These are phyloP conservation scores for Trichomonascaceae sp. DNA, from an alignment of 1,139 yeast genomes.

Conservation along the genomic window DNA sequence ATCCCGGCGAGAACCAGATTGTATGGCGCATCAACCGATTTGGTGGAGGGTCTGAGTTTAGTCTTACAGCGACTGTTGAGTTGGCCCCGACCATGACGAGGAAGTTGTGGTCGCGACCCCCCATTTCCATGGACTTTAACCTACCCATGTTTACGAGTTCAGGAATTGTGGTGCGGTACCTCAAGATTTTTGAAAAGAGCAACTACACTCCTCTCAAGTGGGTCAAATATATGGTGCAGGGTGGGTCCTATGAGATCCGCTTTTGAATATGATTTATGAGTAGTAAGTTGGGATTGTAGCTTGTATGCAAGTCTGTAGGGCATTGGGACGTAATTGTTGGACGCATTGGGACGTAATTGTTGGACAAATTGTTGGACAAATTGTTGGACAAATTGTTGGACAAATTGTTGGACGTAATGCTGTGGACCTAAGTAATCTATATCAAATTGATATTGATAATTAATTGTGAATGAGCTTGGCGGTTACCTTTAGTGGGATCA, in stretches of 20 bases:
- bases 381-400: no score
- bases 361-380: no score
- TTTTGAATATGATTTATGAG: slow-evolving; percentile 27
- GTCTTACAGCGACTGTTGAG: slow-evolving; percentile 40
- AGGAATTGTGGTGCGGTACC: slow-evolving; percentile 60
- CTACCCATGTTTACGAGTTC: slow-evolving; percentile 70
- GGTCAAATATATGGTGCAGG: slow-evolving; percentile 65
- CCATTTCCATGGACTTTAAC: slow-evolving; percentile 57
- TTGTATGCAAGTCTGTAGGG: no score
- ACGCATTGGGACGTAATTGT: no score
- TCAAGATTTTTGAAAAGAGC: slow-evolving; percentile 53
- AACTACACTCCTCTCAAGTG: slow-evolving; percentile 71
- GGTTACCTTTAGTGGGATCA: no score
- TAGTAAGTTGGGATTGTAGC: neutral
- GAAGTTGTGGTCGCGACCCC: slow-evolving; percentile 57
- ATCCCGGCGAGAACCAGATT: slow-evolving; percentile 50
- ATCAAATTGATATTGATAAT: no score
- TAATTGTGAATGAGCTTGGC: no score
- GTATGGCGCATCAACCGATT: slow-evolving; percentile 62
- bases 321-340: no score
- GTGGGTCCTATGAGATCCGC: slow-evolving; percentile 73
- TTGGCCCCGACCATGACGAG: slow-evolving; percentile 23
- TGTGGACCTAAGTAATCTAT: no score
- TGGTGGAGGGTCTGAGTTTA: slow-evolving; percentile 52
- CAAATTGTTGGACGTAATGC: no score